Conservation (phyloP, 129 eudicot species). For the Flaveria ramosissima region DNA sequence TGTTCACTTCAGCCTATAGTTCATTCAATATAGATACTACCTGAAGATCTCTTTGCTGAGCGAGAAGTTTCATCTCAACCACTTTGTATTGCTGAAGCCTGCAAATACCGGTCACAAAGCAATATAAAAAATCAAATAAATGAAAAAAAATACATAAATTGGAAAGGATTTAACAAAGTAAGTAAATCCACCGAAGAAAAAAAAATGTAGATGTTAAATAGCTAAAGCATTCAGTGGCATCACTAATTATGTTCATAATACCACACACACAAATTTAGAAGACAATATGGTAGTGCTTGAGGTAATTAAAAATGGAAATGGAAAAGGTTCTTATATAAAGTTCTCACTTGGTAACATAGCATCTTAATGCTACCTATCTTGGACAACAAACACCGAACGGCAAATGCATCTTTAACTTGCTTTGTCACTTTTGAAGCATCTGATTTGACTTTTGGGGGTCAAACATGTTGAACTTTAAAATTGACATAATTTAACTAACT, state of each 20-base stretch:
- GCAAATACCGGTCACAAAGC: slow-evolving; percentile 18
- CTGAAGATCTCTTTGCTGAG: slow-evolving; percentile 95
- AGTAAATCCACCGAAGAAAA: not conserved
- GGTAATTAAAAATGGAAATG: too few relatives aligned
- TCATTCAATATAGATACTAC: slow-evolving; percentile 32
- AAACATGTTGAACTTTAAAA: slow-evolving; percentile 2
- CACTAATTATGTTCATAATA: not conserved
- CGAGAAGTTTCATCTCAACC: slow-evolving; percentile 97
- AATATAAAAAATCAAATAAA: not conserved
- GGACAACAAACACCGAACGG: not conserved
- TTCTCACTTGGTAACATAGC: too few relatives aligned
- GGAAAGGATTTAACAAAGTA: too few relatives aligned
- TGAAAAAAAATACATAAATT: not conserved
- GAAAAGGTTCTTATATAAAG: too few relatives aligned
- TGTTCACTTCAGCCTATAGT: not conserved
- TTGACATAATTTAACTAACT: not conserved
- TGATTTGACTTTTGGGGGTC: not conserved
- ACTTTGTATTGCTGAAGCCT: slow-evolving; percentile 91
- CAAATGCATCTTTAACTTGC: not conserved
- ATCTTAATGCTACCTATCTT: too few relatives aligned
- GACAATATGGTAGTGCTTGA: not conserved
- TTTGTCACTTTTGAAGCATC: not conserved
- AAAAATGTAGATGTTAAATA: not conserved
- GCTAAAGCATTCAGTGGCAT: not conserved
- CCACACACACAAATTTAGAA: not conserved